Evolutionary conservation across 371 early-diverging fungal genomes (phyloP).

Genomic region (Entomophthora muscae): DNA sequence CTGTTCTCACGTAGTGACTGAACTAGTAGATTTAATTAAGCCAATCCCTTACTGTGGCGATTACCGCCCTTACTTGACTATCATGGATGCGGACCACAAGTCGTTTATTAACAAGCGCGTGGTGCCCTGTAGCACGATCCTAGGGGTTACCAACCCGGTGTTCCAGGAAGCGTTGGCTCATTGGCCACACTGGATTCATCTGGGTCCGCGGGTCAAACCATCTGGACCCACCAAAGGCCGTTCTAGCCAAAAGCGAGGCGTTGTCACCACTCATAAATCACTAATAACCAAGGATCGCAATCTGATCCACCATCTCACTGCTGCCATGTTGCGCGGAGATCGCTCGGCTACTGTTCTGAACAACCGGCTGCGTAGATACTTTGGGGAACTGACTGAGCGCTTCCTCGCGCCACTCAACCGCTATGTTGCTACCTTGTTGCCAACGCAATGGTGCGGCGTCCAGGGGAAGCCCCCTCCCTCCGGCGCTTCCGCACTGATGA

Average conservation of each 20-base stretch:
- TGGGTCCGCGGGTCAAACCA: slow-evolving; percentile 18
- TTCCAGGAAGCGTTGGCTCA: slow-evolving; percentile 74
- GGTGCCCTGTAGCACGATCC: slow-evolving; percentile 61
- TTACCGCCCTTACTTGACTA: slow-evolving; percentile 89
- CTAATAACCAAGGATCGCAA: slow-evolving; percentile 57
- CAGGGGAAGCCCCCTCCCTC: slow-evolving; percentile 11
- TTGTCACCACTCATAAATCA: slow-evolving; percentile 61
- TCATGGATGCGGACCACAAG: slow-evolving; percentile 85
- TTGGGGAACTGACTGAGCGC: slow-evolving; percentile 79
- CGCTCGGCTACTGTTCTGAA: slow-evolving; percentile 54
- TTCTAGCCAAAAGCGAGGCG: slow-evolving; percentile 9
- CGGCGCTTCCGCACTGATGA: slow-evolving; percentile 30
- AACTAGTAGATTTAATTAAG: slow-evolving; percentile 78
- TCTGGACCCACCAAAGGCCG: background rate
- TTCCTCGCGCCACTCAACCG: slow-evolving; percentile 88
- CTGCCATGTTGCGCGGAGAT: slow-evolving; percentile 41
- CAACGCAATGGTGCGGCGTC: slow-evolving; percentile 24
- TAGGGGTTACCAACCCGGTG: slow-evolving; percentile 91
- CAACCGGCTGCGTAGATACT: slow-evolving; percentile 79
- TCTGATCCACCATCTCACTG: slow-evolving; percentile 46
- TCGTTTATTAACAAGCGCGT: slow-evolving; percentile 39
- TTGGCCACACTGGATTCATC: slow-evolving; percentile 81
- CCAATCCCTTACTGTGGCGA: slow-evolving; percentile 92
- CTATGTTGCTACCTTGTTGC: slow-evolving; percentile 74
- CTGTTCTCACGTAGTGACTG: slow-evolving; percentile 66